These are phyloP conservation scores for Lentinus brumalis DNA, from an alignment of 768 basidiomycete species.

Conservation along the genomic window DNA sequence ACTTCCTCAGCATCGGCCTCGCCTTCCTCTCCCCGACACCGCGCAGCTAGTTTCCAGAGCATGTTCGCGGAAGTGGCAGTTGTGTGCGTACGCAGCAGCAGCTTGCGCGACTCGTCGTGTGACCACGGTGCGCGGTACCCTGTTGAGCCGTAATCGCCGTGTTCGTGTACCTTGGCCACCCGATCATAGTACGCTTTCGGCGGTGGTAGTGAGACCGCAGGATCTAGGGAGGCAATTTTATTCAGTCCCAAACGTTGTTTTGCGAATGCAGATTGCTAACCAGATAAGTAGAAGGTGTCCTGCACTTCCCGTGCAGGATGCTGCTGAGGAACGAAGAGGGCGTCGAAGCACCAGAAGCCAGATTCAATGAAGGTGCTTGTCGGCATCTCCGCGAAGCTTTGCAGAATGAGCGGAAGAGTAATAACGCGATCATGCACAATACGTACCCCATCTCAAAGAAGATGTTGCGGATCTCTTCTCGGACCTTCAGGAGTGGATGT, in stretches of 20 bases:
- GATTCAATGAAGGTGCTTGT: conserved; percentile 96
- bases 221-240: conserved; percentile 52
- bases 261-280: conserved; percentile 38
- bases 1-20: conserved; percentile 30
- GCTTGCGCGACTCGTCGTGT: conserved; percentile 85
- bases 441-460: conserved; percentile 99
- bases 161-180: conserved; percentile 81
- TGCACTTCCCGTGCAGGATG: conserved; percentile 98
- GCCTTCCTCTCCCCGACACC: conserved; percentile 60
- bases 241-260: background rate
- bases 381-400: conserved; percentile 97
- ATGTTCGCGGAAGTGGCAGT: conserved; percentile 93
- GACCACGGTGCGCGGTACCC: conserved; percentile 99
- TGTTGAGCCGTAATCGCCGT: conserved; percentile 87
- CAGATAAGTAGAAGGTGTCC: conserved; percentile 98
- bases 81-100: conserved; percentile 94
- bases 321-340: conserved; percentile 97
- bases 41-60: conserved; percentile 91
- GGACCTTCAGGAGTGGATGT: conserved; percentile 95
- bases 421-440: background rate
- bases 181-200: conserved; percentile 83
- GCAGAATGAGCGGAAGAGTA: background rate
- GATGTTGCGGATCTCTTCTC: conserved; percentile 96
- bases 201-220: conserved; percentile 71
- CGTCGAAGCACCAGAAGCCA: conserved; percentile 99